Percentiles rank a stretch among this genome's conserved stretches.
These are phyloP conservation scores for Roridomyces roridus DNA, from an alignment of 768 basidiomycete genomes.

Conservation along the genomic window DNA sequence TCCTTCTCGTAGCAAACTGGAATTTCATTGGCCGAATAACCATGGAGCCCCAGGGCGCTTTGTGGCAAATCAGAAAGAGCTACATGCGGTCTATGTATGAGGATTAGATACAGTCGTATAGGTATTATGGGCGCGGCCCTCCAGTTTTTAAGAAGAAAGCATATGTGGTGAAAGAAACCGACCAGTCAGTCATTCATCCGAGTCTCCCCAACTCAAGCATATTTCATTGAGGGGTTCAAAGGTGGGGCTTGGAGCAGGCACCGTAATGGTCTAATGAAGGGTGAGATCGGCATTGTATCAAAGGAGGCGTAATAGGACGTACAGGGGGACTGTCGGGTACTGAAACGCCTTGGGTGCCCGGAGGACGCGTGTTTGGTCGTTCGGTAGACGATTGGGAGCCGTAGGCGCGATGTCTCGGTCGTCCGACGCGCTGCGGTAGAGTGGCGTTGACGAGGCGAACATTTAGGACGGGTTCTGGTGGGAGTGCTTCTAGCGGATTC, in stretches of 20 bases:
- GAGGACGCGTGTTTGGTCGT: neutral
- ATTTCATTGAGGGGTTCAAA: constrained; percentile 20
- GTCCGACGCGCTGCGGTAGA: constrained; percentile 20
- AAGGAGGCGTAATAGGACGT: neutral
- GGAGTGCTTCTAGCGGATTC: neutral
- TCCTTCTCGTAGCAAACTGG: no score
- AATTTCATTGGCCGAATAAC: no score
- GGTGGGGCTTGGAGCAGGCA: neutral
- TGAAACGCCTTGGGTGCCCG: neutral
- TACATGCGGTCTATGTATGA: no score
- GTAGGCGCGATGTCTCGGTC: constrained; percentile 17
- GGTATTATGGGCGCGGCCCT: no score
- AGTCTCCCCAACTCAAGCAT: constrained; percentile 25
- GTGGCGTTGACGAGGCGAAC: constrained; percentile 24
- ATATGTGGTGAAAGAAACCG: no score
- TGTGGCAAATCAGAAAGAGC: no score
- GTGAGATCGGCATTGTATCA: neutral
- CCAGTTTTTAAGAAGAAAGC: no score
- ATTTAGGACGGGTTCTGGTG: constrained; percentile 26
- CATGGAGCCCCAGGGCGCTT: no score
- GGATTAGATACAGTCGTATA: no score
- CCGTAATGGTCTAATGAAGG: neutral
- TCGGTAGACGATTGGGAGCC: constrained; percentile 11
- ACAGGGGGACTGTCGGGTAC: neutral
- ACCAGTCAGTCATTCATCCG: constrained; percentile 5